A percentile compares a stretch with the other conserved stretches of the same genome.
phyloP scores from a whole-genome alignment of 192 early-diverging fungal species.

The Rhizoclosmatium globosum region DNA sequence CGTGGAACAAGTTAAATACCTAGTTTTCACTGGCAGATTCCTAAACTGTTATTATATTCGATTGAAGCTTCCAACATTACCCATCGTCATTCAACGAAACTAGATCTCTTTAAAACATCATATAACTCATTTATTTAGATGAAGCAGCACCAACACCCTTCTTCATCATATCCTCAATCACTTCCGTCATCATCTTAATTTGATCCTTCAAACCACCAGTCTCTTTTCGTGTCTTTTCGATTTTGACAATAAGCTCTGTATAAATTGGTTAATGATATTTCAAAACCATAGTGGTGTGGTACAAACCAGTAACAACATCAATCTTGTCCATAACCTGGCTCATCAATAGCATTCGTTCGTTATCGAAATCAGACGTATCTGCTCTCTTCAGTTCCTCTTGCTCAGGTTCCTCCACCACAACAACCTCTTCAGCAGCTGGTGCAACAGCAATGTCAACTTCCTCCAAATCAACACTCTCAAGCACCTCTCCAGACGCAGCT shows the following conservation, averaged over 20 bases:
- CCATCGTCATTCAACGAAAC: no score
- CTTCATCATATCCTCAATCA: slow-evolving; percentile 19
- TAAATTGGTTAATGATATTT: not conserved
- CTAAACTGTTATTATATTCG: no score
- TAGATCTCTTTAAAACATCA: no score
- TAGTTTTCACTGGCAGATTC: no score
- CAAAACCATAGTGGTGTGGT: not conserved
- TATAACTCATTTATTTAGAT: no score
- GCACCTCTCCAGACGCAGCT: not conserved
- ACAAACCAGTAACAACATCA: slow-evolving; percentile 8
- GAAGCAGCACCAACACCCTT: slow-evolving; percentile 27
- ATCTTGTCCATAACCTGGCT: slow-evolving; percentile 29
- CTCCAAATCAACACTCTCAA: not conserved
- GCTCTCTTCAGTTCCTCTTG: not conserved
- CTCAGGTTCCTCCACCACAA: not conserved
- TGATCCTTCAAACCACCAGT: slow-evolving; percentile 2
- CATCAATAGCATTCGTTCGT: slow-evolving; percentile 30
- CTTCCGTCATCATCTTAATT: slow-evolving; percentile 14
- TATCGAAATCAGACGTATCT: slow-evolving; percentile 9
- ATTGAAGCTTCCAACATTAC: no score
- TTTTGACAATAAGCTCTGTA: slow-evolving; percentile 19
- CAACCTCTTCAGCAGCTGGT: not conserved
- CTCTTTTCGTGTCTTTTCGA: not conserved
- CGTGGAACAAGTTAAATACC: no score
- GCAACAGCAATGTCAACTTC: not conserved